Evolutionary conservation across 495 filamentous ascomycete genomes (phyloP).

Genomic region (Ascodesmis nigricans): DNA sequence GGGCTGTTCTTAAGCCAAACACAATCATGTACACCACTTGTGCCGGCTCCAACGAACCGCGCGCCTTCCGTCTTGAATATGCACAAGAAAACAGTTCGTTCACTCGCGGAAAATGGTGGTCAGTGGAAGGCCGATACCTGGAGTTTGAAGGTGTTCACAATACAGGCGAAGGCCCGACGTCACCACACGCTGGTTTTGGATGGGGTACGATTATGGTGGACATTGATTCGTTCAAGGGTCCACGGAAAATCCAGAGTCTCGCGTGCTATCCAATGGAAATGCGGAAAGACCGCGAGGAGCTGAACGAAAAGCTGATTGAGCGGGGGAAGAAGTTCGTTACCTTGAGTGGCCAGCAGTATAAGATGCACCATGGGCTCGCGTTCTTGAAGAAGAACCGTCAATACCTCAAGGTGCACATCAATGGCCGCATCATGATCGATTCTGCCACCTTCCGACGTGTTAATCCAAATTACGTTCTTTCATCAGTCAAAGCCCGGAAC

Average conservation of each 20-base stretch:
- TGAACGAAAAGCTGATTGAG: constrained; percentile 41
- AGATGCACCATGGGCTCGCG: constrained; percentile 59
- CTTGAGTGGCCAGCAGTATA: constrained; percentile 66
- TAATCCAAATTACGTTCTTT: constrained; percentile 74
- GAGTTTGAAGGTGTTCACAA: constrained; percentile 11
- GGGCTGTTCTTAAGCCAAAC: constrained; percentile 84
- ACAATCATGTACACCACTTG: constrained; percentile 63
- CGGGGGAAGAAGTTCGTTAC: constrained; percentile 70
- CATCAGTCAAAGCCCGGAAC: constrained; percentile 54
- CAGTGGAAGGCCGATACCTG: constrained; percentile 51
- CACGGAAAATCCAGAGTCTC: constrained; percentile 60
- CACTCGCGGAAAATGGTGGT: constrained; percentile 36
- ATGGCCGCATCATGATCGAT: constrained; percentile 81
- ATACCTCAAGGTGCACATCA: constrained; percentile 58
- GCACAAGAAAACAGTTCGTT: constrained; percentile 15
- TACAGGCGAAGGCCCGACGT: constrained; percentile 26
- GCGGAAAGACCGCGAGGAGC: constrained; percentile 47
- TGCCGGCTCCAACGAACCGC: constrained; percentile 59
- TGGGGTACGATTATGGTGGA: constrained; percentile 49
- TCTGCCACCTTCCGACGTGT: constrained; percentile 67
- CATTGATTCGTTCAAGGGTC: constrained; percentile 60
- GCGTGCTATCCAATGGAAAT: constrained; percentile 61
- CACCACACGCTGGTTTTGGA: constrained; percentile 29
- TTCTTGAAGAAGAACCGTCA: constrained; percentile 65
- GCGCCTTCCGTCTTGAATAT: constrained; percentile 75